phyloP scores from a whole-genome alignment of 176 grass and related monocot species.

The Lolium perenne region DNA sequence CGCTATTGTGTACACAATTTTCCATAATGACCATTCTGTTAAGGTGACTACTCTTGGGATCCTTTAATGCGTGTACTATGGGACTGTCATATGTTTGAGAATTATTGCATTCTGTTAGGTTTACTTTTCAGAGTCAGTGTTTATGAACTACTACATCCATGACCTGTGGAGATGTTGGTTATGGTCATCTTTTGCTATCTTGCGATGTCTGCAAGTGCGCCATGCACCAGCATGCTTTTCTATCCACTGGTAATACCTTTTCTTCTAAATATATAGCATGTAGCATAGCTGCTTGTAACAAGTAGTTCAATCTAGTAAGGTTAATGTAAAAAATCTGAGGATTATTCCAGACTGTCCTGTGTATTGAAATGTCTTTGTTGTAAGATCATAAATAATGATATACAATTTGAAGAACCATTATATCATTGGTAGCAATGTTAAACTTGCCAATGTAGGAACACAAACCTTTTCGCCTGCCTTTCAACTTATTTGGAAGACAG shows the following conservation, averaged over 20 bases:
- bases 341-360: neutral
- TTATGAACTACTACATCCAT: slow-evolving; percentile 18
- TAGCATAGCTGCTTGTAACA: slow-evolving; percentile 9
- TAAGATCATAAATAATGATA: slow-evolving; percentile 3
- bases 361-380: neutral
- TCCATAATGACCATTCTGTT: neutral
- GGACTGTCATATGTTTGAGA: neutral
- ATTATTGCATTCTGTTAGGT: neutral
- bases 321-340: slow-evolving; percentile 1
- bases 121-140: neutral
- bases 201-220: slow-evolving; percentile 26
- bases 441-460: neutral
- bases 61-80: neutral
- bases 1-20: neutral
- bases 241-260: neutral
- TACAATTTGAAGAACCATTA: neutral
- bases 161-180: slow-evolving; percentile 44
- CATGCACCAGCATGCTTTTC: slow-evolving; percentile 36
- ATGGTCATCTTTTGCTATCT: slow-evolving; percentile 34
- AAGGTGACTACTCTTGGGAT: neutral
- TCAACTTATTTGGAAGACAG: neutral
- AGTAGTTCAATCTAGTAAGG: neutral
- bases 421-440: neutral
- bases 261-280: neutral
- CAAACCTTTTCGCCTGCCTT: neutral